Evolutionary conservation across 202 grass and related monocot species (phyloP).

Genomic region (Zizania palustris): DNA sequence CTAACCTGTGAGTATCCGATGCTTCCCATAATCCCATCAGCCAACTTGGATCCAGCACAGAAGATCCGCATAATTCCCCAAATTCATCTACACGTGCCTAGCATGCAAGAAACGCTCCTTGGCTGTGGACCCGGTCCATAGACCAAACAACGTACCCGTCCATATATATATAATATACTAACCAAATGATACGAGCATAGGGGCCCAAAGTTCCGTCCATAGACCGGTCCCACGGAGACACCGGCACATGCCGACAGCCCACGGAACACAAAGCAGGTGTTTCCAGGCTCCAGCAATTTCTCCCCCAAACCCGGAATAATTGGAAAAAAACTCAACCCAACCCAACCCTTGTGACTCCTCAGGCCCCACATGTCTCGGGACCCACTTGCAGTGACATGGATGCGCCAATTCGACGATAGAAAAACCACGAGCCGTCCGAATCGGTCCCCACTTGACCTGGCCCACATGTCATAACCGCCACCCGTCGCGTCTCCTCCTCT

Average conservation of each 20-base stretch:
- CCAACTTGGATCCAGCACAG: background rate
- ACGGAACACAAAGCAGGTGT: conserved; percentile 8
- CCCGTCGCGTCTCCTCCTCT: conserved; percentile 30
- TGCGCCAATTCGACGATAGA: background rate
- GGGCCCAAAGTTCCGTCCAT: background rate
- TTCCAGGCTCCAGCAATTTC: conserved; percentile 19
- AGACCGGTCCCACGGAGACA: conserved; percentile 13
- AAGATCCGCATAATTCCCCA: background rate
- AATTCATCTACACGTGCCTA: conserved; percentile 34
- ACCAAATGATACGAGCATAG: background rate
- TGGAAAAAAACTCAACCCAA: background rate
- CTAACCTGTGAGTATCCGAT: background rate
- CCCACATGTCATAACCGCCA: conserved; percentile 29
- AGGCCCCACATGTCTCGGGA: rapidly evolving
- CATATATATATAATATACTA: too few relatives aligned
- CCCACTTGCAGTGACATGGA: background rate
- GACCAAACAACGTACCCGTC: background rate
- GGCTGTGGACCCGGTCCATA: conserved; percentile 4
- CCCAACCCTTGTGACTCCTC: rapidly evolving
- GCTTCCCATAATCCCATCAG: background rate
- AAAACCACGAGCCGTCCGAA: background rate
- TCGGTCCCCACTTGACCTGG: background rate
- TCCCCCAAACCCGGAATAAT: background rate
- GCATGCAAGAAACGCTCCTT: conserved; percentile 35
- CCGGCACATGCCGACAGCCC: conserved; percentile 4